These are phyloP conservation scores for Coemansia sp. DNA, from an alignment of 192 early-diverging fungal genomes.

Conservation along the genomic window DNA sequence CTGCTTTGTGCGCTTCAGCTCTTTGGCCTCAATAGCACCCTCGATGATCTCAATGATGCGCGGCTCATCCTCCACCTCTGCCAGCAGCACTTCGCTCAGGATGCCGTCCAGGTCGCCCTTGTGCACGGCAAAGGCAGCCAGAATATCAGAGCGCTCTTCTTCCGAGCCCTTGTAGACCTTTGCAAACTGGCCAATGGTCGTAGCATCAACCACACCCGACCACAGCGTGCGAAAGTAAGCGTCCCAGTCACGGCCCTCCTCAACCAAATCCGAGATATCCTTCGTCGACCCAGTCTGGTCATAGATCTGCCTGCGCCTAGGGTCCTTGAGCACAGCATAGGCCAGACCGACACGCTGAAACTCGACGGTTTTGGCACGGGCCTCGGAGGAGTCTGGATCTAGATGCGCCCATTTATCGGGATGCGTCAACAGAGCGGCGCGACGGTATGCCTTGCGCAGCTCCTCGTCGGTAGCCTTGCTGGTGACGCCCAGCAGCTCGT, in stretches of 20 bases:
- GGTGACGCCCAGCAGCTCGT: conserved; percentile 72
- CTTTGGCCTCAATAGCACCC: conserved; percentile 57
- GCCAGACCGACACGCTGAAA: conserved; percentile 76
- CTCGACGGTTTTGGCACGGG: conserved; percentile 48
- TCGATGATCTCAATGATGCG: conserved; percentile 63
- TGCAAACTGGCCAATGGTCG: conserved; percentile 72
- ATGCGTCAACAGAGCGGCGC: conserved; percentile 79
- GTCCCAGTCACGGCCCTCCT: conserved; percentile 68
- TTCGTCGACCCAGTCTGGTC: conserved; percentile 70
- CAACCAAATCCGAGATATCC: conserved; percentile 47
- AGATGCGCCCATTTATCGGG: conserved; percentile 83
- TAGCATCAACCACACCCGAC: conserved; percentile 63
- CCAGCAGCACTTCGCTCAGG: conserved; percentile 57
- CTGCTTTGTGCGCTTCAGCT: conserved; percentile 48
- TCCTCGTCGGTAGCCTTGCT: conserved; percentile 67
- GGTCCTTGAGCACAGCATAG: conserved; percentile 72
- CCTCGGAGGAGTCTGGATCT: conserved; percentile 14
- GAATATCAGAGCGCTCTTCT: conserved; percentile 69
- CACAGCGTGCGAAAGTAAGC: conserved; percentile 79
- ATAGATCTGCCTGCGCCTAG: conserved; percentile 59
- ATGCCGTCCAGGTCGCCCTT: conserved; percentile 74
- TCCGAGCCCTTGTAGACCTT: conserved; percentile 70
- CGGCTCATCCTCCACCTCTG: conserved; percentile 60
- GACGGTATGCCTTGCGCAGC: conserved; percentile 92
- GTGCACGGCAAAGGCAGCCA: conserved; percentile 59